These are phyloP conservation scores for Scheffersomyces ergatensis DNA, from an alignment of 805 yeast species.

Conservation along the genomic window DNA sequence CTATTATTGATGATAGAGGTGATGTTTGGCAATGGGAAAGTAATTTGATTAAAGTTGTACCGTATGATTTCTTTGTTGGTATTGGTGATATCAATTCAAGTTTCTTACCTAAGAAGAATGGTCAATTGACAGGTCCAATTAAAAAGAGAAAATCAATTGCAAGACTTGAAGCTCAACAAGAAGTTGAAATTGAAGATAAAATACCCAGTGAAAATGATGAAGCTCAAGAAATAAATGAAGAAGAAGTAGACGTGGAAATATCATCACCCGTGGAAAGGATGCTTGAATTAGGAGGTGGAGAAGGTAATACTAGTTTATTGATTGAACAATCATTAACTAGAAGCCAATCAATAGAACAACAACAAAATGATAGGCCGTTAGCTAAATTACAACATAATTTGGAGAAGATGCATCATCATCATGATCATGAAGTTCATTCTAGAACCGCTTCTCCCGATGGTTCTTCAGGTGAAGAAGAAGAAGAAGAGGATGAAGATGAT, in stretches of 20 bases:
- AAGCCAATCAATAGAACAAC: conserved; percentile 71
- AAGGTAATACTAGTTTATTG: conserved; percentile 46
- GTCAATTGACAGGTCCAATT: conserved; percentile 57
- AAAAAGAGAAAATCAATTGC: conserved; percentile 59
- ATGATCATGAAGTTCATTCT: conserved; percentile 16
- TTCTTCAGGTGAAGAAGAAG: conserved; percentile 19
- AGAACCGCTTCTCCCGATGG: conserved; percentile 11
- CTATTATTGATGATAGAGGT: conserved; percentile 94
- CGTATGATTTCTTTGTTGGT: conserved; percentile 94
- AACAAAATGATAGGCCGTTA: conserved; percentile 77
- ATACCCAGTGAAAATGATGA: conserved; percentile 13
- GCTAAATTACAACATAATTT: conserved; percentile 78
- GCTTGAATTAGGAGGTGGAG: conserved; percentile 49
- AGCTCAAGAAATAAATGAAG: conserved; percentile 10
- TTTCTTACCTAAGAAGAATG: conserved; percentile 78
- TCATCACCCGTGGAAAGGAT: conserved; percentile 46
- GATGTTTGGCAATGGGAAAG: conserved; percentile 99
- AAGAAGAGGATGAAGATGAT: conserved; percentile 21
- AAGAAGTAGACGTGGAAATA: conserved; percentile 8
- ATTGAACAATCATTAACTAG: conserved; percentile 61
- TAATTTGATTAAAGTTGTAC: conserved; percentile 86
- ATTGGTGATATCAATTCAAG: conserved; percentile 96
- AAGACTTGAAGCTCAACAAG: conserved; percentile 45
- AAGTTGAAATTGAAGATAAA: conserved; percentile 8
- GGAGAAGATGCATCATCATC: conserved; percentile 46